Evolutionary conservation across 1,139 yeast genomes (phyloP).

Genomic region (Taiozyma sp.): DNA sequence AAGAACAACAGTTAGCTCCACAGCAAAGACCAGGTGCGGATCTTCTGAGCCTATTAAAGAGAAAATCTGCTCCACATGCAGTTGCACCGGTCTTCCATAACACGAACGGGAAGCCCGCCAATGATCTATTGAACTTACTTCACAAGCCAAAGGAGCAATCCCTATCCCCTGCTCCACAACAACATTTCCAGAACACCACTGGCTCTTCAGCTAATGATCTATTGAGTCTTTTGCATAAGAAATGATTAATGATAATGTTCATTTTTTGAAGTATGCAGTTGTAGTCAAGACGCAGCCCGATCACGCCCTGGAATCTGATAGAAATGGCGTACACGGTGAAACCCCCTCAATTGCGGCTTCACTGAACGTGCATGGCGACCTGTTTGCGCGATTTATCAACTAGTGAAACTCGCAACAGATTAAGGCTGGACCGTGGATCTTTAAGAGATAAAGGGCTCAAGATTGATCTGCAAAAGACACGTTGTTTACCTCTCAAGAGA

Average conservation of each 20-base stretch:
- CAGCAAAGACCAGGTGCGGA: constrained; percentile 4
- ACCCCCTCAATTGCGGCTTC: too few species aligned
- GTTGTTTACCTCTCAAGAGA: too few species aligned
- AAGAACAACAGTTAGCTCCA: background rate
- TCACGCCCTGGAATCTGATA: too few species aligned
- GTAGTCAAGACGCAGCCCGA: background rate
- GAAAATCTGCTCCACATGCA: constrained; percentile 6
- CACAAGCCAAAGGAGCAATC: constrained; percentile 6
- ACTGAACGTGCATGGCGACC: too few species aligned
- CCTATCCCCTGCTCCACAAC: background rate
- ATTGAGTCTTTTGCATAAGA: constrained; percentile 13
- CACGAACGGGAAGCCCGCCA: constrained; percentile 14
- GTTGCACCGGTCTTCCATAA: constrained; percentile 4
- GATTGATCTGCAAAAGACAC: too few species aligned
- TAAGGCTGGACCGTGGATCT: too few species aligned
- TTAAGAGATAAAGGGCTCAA: too few species aligned
- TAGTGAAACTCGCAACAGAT: too few species aligned
- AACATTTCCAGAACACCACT: constrained; percentile 4
- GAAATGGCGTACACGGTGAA: too few species aligned
- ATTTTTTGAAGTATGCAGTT: background rate
- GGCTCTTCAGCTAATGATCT: constrained; percentile 19
- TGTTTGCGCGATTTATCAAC: too few species aligned
- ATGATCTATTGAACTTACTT: constrained; percentile 15
- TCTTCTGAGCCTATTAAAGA: constrained; percentile 8
- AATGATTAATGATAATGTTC: background rate